Conservation (phyloP, 371 early-diverging fungal species). For the Blastocladiella emersonii region DNA sequence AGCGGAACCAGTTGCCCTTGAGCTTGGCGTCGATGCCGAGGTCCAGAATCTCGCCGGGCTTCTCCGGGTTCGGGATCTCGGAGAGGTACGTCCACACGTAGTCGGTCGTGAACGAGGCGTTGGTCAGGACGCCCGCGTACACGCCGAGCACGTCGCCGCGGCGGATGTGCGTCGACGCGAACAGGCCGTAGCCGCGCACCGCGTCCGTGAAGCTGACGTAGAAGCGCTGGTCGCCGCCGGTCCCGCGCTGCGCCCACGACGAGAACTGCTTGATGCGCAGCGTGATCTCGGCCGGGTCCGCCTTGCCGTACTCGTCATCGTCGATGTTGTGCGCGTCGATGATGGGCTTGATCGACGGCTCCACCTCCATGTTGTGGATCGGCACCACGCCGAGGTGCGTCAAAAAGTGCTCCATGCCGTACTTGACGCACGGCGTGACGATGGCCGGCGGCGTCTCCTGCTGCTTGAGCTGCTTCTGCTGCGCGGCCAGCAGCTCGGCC, state of each 20-base stretch:
- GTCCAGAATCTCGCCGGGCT: not conserved
- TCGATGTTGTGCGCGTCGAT: not conserved
- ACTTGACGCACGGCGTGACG: not conserved
- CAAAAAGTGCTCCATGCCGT: not conserved
- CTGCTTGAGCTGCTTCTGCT: too few relatives aligned
- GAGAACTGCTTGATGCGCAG: not conserved
- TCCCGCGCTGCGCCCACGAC: not conserved
- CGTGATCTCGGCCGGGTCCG: not conserved
- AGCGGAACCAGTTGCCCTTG: constrained; percentile 6
- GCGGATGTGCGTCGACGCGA: not conserved
- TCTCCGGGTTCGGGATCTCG: not conserved
- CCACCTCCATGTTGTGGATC: not conserved
- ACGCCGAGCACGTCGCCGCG: constrained; percentile 2
- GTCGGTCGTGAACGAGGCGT: not conserved
- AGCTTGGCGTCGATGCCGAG: not conserved
- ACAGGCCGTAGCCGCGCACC: constrained; percentile 3
- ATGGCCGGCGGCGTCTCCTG: too few relatives aligned
- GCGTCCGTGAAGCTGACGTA: constrained; percentile 1
- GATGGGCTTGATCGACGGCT: not conserved
- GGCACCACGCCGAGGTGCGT: not conserved
- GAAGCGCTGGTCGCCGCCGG: not conserved
- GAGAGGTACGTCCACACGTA: constrained; percentile 5
- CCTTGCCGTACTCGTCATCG: not conserved
- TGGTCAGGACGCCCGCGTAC: not conserved
- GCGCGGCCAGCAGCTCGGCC: too few relatives aligned